Conservation (phyloP, 805 yeast genomes). For the Yamadazyma ubonensis region DNA sequence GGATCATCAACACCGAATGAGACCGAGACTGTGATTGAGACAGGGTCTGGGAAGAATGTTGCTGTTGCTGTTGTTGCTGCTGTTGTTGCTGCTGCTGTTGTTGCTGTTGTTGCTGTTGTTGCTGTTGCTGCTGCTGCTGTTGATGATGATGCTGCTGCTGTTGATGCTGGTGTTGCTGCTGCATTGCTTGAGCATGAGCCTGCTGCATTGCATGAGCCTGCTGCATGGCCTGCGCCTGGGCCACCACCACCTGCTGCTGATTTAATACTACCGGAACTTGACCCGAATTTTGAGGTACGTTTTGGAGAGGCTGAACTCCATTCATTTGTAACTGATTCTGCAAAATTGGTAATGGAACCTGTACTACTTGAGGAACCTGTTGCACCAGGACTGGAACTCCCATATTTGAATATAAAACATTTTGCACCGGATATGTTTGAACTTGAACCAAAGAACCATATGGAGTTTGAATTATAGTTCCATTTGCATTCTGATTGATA, state of each 20-base stretch:
- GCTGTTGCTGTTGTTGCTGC: too few relatives aligned
- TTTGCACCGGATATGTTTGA: constrained; percentile 18
- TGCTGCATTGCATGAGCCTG: constrained; percentile 11
- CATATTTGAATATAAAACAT: constrained; percentile 14
- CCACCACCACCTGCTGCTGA: constrained; percentile 11
- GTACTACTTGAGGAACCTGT: constrained; percentile 16
- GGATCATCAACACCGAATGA: not conserved
- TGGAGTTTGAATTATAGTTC: constrained; percentile 22
- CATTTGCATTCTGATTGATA: constrained; percentile 9
- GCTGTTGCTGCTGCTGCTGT: too few relatives aligned
- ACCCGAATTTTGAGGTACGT: not conserved
- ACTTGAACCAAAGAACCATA: constrained; percentile 28
- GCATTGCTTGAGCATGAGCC: constrained; percentile 8
- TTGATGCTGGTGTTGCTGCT: too few relatives aligned
- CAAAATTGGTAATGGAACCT: constrained; percentile 16
- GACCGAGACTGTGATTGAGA: constrained; percentile 6
- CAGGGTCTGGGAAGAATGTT: constrained; percentile 3
- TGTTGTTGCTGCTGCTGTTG: too few relatives aligned
- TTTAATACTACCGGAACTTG: constrained; percentile 8
- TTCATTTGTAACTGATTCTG: constrained; percentile 13
- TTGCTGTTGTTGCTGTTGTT: too few relatives aligned
- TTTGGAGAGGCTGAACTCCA: constrained; percentile 7
- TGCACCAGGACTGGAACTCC: constrained; percentile 18
- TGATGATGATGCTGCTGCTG: too few relatives aligned
- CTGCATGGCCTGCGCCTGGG: constrained; percentile 12